Evolutionary conservation across 768 basidiomycete genomes (phyloP).

Genomic region (Exsudoporus frostii): DNA sequence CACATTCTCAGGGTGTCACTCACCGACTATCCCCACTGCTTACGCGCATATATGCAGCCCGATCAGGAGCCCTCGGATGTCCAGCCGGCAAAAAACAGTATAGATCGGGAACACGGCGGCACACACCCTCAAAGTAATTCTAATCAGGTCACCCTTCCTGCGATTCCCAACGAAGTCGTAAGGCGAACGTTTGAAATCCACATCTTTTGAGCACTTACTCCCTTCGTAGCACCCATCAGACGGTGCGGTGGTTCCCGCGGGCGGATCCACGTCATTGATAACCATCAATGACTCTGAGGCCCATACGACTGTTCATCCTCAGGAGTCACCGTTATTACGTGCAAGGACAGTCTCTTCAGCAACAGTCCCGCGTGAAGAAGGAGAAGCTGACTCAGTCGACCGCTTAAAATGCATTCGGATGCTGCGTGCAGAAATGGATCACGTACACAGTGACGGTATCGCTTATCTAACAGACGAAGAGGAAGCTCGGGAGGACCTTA

Average conservation of each 20-base stretch:
- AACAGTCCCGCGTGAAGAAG: not conserved
- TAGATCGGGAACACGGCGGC: not conserved
- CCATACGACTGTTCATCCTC: not conserved
- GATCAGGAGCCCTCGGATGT: not conserved
- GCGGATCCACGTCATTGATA: not conserved
- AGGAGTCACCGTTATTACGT: not conserved
- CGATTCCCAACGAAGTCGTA: slow-evolving; percentile 5
- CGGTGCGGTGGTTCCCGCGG: not conserved
- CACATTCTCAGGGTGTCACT: not conserved
- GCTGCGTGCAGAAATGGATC: not conserved
- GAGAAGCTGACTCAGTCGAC: not conserved
- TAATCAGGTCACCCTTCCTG: not conserved
- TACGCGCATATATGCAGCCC: slow-evolving; percentile 23
- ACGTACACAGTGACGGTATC: not conserved
- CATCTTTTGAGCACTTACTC: not conserved
- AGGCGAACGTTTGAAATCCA: slow-evolving; percentile 4
- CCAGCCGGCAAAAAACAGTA: not conserved
- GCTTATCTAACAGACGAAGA: not conserved
- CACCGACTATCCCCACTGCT: not conserved
- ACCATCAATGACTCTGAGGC: not conserved
- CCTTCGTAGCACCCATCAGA: not conserved
- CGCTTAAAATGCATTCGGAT: not conserved
- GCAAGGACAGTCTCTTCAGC: not conserved
- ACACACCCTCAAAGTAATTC: not conserved
- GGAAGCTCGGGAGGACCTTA: not conserved